These are phyloP conservation scores for Penicillium sp. DNA, from an alignment of 2,329 filamentous ascomycete genomes.

Conservation along the genomic window DNA sequence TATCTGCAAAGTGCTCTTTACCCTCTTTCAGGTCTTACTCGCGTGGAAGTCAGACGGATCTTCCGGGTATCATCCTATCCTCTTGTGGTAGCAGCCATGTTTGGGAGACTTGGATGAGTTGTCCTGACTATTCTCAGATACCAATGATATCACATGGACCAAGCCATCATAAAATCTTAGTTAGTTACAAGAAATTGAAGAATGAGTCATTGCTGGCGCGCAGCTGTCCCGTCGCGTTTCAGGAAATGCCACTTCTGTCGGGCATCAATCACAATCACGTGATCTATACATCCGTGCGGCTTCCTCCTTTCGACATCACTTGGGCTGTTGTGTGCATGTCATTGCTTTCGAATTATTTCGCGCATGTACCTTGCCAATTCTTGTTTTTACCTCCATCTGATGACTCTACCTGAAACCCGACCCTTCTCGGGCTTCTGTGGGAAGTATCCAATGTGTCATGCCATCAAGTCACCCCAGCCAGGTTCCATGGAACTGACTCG, in stretches of 20 bases:
- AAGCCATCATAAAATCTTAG: neutral
- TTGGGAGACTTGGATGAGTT: neutral
- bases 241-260: neutral
- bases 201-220: constrained; percentile 1
- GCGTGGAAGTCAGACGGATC: neutral
- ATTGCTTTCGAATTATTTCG: neutral
- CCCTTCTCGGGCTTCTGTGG: neutral
- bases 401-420: neutral
- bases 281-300: neutral
- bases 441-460: neutral
- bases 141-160: neutral
- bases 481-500: neutral
- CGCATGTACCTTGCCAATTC: neutral
- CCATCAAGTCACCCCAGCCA: neutral
- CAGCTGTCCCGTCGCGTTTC: neutral
- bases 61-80: neutral
- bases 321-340: neutral
- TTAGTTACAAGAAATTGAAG: too few species aligned
- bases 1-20: too few species aligned
- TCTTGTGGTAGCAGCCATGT: neutral
- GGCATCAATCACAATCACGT: neutral
- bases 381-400: neutral
- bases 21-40: neutral
- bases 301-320: neutral
- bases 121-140: neutral